Base-by-base conservation (phyloP, 2,329 filamentous ascomycete species). In the Drechslerella dactyloides region DNA sequence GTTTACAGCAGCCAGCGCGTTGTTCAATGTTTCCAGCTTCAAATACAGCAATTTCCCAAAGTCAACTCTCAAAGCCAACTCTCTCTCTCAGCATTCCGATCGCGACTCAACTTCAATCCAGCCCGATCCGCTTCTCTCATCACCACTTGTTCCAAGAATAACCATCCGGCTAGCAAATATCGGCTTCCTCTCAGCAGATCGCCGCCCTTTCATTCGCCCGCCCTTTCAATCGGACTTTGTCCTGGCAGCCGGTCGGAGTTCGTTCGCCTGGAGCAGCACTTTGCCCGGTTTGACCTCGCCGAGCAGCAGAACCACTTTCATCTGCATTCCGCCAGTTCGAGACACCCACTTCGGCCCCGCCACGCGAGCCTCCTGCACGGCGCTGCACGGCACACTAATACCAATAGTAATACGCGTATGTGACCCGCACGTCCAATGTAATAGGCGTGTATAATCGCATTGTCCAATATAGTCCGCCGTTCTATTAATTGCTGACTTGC, bases 231-330 rank as follows among this genome's bases (percentile, higher is more conserved):
- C 37, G 37, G 37, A 6, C 37, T 13, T 4, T 15, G 5, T 42
- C n/a, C 37, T 42, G 13, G 37, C 27, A 33, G 27, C 27, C 8
- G 4, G 27, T 33, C 27, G 27, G 27, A 33, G 27, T 33, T 33
- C 27, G 27, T 33, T 33, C 27, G 27, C 27, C 8, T 33, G 30
- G 35, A 17, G 50, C 35, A 19, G 21, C 19, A 48, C 27, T 48
- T 64, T 54, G 54, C 59, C 66, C 42, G 37, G 35, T 70, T 63
- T 51, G 59, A 70, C 58, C 66, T 70, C 66, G 66, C 66, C 66
- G 66, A 70, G 64, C 65, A 50, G 37, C 30, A 54, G 1, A 30
- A 51, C 17, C 30, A 8, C 6, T 19, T 13, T 51, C 19, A 7
- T 4, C 23, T 13, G 46, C 46, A 23, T 51, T 51, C 19, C 46